Evolutionary conservation across 2,329 filamentous ascomycete species (phyloP), one percentile per base, ranked within the genome.

Genomic region (Elsinoe perseae): DNA sequence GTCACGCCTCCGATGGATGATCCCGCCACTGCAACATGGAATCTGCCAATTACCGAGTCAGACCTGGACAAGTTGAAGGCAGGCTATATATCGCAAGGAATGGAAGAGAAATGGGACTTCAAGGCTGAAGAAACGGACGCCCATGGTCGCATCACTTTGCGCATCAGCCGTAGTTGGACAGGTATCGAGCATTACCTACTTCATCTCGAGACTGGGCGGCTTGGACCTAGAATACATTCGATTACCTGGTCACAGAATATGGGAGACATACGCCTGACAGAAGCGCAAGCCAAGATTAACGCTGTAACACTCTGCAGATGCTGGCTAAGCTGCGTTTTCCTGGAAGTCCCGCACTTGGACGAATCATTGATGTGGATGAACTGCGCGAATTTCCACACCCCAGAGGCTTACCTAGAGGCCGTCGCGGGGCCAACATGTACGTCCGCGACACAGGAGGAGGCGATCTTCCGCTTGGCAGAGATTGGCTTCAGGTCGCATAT

Each of bases 81-180:
- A 52, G 61, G 63, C 46, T 62, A 61, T 54, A 59, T 50, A 56
- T 59, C 62, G 32, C 50, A 25, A 50, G 52, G 50, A 50, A 63
- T 62, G 61, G 62, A 63, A 27, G 58, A 63, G 32, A 64, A 62
- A 55, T 64, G 58, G 60, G 58, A 62, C 43, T 44, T 64, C 16
- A 52, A 60, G 20, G 44, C 61, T 38, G 58, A 62, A 56, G 60
- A 63, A 40, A 61, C 61, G 34, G 59, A 63, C 50, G 52, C 59
- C 32, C 57, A 56, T 23, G 63, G 61, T 54, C 46, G 50, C 27
- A 56, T 61, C 25, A 63, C 59, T 56, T 8, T 64, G 30, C 61
- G 62, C 48, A 62, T 63, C 48, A 50, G 61, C 56, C 59, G 63
- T 55, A 62, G 48, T 58, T 61, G 61, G 59, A 53, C 58, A 54